These are phyloP conservation scores for Coccomyxa sp. DNA, from an alignment of 139 green algal genomes.

Conservation along the genomic window DNA sequence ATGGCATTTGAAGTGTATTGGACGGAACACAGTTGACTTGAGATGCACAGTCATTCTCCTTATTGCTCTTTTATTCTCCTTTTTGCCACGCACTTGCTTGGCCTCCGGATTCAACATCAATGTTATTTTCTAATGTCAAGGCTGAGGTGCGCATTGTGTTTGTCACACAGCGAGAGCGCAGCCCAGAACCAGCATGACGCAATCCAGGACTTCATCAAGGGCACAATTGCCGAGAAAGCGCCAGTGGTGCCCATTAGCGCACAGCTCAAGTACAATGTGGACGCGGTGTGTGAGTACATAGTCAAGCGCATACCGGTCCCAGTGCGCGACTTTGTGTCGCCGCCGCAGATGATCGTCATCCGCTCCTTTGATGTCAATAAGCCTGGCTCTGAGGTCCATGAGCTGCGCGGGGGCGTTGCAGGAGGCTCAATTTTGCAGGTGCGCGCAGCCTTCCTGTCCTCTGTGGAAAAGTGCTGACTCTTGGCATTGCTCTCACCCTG, in stretches of 20 bases:
- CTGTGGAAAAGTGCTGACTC: too few relatives aligned
- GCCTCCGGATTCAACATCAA: too few relatives aligned
- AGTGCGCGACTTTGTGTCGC: slow-evolving; percentile 88
- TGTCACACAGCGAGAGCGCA: slow-evolving; percentile 49
- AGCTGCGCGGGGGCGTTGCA: slow-evolving; percentile 95
- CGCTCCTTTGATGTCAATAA: slow-evolving; percentile 99
- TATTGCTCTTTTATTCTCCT: too few relatives aligned
- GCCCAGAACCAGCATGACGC: slow-evolving; percentile 91
- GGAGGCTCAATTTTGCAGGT: slow-evolving; percentile 95
- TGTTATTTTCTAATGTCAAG: too few relatives aligned
- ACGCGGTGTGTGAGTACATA: slow-evolving; percentile 99
- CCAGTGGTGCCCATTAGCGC: slow-evolving; percentile 96
- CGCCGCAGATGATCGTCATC: slow-evolving; percentile 99
- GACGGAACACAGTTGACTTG: too few relatives aligned
- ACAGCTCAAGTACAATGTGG: slow-evolving; percentile 99
- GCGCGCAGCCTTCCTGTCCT: neutral
- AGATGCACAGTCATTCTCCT: too few relatives aligned
- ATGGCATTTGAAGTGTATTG: too few relatives aligned
- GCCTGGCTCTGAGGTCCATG: slow-evolving; percentile 92
- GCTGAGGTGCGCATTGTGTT: neutral
- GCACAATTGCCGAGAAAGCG: slow-evolving; percentile 93
- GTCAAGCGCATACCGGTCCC: slow-evolving; percentile 89
- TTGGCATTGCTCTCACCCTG: too few relatives aligned
- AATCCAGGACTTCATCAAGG: slow-evolving; percentile 72
- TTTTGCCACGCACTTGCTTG: too few relatives aligned